Conservation (phyloP, 441 rosid genomes). For the Erysimum cheiri region DNA sequence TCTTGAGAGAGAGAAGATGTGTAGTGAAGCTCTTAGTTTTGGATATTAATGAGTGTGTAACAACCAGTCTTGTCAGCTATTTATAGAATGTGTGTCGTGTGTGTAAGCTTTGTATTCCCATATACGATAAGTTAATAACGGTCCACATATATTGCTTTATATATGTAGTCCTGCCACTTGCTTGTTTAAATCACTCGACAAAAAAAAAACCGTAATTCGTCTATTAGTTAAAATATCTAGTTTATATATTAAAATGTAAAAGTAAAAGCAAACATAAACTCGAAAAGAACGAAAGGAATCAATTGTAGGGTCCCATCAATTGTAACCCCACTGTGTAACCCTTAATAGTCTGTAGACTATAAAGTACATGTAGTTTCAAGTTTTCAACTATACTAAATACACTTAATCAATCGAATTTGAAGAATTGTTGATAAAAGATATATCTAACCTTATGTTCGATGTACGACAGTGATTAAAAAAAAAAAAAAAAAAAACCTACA, state of each 20-base stretch:
- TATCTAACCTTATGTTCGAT: not conserved
- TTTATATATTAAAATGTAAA: not conserved
- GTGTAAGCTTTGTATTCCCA: conserved; percentile 8
- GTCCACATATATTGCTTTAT: conserved; percentile 17
- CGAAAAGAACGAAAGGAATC: not conserved
- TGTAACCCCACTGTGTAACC: no score
- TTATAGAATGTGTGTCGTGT: conserved; percentile 33
- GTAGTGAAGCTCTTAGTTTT: conserved; percentile 33
- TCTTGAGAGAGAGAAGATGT: conserved; percentile 25
- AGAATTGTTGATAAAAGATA: not conserved
- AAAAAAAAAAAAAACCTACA: no score
- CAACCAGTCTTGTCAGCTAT: conserved; percentile 37
- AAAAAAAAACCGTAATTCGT: not conserved
- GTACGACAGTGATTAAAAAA: not conserved
- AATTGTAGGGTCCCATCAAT: no score
- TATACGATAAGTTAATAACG: conserved; percentile 17
- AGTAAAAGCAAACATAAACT: not conserved
- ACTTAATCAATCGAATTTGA: not conserved
- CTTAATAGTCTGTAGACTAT: no score
- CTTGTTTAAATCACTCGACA: not conserved
- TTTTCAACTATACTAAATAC: conserved; percentile 1
- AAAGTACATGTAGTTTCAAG: conserved; percentile 18
- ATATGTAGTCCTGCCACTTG: conserved; percentile 9
- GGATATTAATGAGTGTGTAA: conserved; percentile 18
- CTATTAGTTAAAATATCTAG: not conserved